These are phyloP conservation scores for Aegilops umbellulata DNA, from an alignment of 176 grass and related monocot genomes.

Conservation along the genomic window DNA sequence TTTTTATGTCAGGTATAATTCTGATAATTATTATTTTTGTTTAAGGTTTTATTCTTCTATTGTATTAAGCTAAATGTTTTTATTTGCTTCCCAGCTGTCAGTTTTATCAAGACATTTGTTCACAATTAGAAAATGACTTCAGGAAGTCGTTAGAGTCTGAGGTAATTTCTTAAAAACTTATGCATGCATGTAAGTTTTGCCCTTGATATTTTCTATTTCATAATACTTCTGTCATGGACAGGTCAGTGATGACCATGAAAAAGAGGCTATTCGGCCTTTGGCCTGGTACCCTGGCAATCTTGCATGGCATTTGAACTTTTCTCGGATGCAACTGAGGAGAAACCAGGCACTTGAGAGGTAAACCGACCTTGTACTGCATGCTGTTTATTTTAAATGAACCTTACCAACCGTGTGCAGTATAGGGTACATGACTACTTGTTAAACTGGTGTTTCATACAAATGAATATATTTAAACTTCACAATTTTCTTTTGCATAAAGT, in stretches of 20 bases:
- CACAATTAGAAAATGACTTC: slow-evolving; percentile 92
- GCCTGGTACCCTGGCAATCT: slow-evolving; percentile 96
- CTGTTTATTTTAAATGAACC: slow-evolving; percentile 21
- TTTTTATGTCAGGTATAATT: background rate
- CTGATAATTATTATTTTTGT: background rate
- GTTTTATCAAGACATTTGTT: slow-evolving; percentile 82
- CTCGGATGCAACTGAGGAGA: slow-evolving; percentile 95
- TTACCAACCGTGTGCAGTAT: background rate
- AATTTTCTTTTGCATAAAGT: background rate
- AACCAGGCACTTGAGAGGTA: slow-evolving; percentile 98
- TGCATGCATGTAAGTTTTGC: background rate
- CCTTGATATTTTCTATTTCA: slow-evolving; percentile 6
- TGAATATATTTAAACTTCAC: background rate
- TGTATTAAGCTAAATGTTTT: slow-evolving; percentile 17
- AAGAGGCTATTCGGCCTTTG: slow-evolving; percentile 87
- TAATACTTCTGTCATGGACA: slow-evolving; percentile 33
- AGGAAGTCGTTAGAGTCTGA: slow-evolving; percentile 73
- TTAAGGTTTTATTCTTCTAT: slow-evolving; percentile 25
- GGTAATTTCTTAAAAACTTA: slow-evolving; percentile 40
- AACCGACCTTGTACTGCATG: background rate
- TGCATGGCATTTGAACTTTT: slow-evolving; percentile 99
- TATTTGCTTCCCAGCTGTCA: slow-evolving; percentile 60
- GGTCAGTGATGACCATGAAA: slow-evolving; percentile 72
- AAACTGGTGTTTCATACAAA: background rate
- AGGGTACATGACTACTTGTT: background rate